A percentile compares a stretch with the other conserved stretches of the same genome.
Evolutionary conservation across 148 eudicot genomes (phyloP).

Genomic region (Spergularia marina): DNA sequence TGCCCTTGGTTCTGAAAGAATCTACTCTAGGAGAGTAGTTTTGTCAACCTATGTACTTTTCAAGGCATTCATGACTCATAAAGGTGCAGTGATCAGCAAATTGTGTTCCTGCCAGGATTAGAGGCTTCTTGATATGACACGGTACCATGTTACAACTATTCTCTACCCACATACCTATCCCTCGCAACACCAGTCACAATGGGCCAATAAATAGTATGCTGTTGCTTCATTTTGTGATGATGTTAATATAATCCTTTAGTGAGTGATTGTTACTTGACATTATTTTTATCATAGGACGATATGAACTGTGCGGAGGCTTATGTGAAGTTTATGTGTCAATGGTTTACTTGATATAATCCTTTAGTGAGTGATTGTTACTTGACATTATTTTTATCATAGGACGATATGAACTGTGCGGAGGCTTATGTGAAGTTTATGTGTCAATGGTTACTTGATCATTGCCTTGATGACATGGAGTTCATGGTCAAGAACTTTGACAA

Average conservation of each 20-base stretch:
- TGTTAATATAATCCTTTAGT: no score
- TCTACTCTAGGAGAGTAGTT: no score
- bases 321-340: slow-evolving; percentile 75
- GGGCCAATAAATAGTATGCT: no score
- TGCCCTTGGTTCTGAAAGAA: neutral
- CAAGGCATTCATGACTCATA: neutral
- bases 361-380: neutral
- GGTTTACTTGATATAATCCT: no score
- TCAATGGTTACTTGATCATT: slow-evolving; percentile 85
- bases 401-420: slow-evolving; percentile 97
- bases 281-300: slow-evolving; percentile 57
- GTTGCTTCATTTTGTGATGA: no score
- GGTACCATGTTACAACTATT: neutral
- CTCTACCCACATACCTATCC: no score
- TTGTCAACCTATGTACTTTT: neutral
- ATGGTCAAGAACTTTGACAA: slow-evolving; percentile 74
- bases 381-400: slow-evolving; percentile 37
- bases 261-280: neutral
- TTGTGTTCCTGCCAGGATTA: neutral
- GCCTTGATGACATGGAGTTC: slow-evolving; percentile 93
- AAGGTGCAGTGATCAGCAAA: neutral
- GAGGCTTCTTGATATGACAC: neutral
- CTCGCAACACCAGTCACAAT: no score
- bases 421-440: slow-evolving; percentile 80
- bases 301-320: slow-evolving; percentile 96